Base-by-base conservation (phyloP, 768 basidiomycete genomes). In the Pleurotus giganteus region DNA sequence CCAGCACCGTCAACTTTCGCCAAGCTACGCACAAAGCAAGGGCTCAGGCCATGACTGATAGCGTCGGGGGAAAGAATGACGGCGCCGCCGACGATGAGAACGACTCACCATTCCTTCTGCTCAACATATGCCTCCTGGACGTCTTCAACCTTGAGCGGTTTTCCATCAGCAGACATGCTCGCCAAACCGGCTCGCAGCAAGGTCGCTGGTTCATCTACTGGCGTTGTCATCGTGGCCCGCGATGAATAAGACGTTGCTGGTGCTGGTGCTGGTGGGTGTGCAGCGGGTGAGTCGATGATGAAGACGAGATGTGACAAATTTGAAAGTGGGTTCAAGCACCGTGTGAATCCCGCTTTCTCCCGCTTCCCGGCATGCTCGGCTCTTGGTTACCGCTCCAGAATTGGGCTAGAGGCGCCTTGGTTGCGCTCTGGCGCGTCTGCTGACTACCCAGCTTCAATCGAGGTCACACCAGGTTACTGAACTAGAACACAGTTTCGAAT, bases 121-220 rank as follows among this genome's bases (percentile, higher is more conserved):
- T 83, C 82, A 60, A 90, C 73, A 68, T 88, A 93, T 4, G 79
- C 83, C 66, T 85, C 85, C 70, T 91, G 86, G 41, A 87, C 82
- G 68, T 89, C 88, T 62, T 89, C 88, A 15, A 76, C 80, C 68
- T 77, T 82, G 59, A 82, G 62, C 52, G 78, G 77, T 62, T 69
- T 74, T 57, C 77, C 77, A 47, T 66, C 69, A 36, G 59, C 54
- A 36, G 56, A 32, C 31, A 45, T 43, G 34, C 37, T 49, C 8
- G 47, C 28, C 7, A 37, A 28, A 19, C 27, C 34, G 13, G 47
- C 26, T 9, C 44, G 44, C 11, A 45, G 27, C 44, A 41, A 17
- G 12, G 39, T 41, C 13, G 39, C 19, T 19, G 39, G 39, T 19
- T 41, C 39, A 7, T 41, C 39, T 41, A 17, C 19, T 36, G 34